phyloP scores from a whole-genome alignment of 202 grass and related monocot genomes.

The Hordeum pubiflorum region DNA sequence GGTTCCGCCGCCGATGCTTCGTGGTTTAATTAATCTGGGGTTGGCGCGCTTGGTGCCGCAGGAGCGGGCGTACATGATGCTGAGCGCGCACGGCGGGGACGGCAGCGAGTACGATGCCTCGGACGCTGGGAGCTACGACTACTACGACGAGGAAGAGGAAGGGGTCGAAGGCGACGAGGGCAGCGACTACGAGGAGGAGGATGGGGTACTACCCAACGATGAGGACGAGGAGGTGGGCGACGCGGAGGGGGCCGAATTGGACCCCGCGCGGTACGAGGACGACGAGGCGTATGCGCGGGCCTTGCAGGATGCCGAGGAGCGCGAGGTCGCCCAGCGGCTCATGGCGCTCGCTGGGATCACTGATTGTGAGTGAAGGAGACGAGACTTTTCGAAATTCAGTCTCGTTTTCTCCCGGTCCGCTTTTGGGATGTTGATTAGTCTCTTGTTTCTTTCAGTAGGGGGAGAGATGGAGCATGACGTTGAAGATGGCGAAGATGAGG shows the following conservation, averaged over 20 bases:
- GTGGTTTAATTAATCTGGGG: not conserved
- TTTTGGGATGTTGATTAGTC: not conserved
- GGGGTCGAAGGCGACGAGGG: conserved; percentile 14
- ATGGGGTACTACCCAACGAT: conserved; percentile 18
- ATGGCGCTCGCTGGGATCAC: conserved; percentile 66
- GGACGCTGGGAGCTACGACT: conserved; percentile 52
- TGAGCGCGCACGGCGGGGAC: conserved; percentile 35
- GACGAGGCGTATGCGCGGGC: conserved; percentile 76
- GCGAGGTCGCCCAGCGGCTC: conserved; percentile 60
- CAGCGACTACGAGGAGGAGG: conserved; percentile 36
- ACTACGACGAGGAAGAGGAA: conserved; percentile 42
- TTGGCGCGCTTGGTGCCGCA: conserved; percentile 15
- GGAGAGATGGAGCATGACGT: conserved; percentile 49
- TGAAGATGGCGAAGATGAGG: conserved; percentile 30
- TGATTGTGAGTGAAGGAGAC: conserved; percentile 33
- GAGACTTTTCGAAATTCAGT: not conserved
- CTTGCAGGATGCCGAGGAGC: conserved; percentile 61
- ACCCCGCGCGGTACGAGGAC: conserved; percentile 40
- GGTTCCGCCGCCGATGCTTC: not conserved
- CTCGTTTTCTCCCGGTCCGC: not conserved
- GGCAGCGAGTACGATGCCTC: conserved; percentile 52
- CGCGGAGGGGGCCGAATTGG: conserved; percentile 3
- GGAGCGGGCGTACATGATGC: conserved; percentile 94
- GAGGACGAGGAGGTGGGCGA: conserved; percentile 34
- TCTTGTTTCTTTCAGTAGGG: conserved; percentile 33